phyloP scores from a whole-genome alignment of 768 basidiomycete genomes.

The Russula earlei region DNA sequence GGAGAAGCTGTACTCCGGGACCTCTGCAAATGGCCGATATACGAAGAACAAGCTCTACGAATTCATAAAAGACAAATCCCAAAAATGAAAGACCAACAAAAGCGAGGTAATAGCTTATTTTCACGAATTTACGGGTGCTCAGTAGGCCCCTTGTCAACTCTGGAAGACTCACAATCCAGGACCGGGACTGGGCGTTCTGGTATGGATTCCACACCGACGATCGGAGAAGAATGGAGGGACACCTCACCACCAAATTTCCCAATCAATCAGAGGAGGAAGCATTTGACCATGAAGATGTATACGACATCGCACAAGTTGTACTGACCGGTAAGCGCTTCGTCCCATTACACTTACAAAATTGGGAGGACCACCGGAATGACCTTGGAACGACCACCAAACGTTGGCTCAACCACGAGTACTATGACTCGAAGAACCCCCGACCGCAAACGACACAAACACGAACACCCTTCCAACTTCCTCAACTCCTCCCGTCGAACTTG shows the following conservation, averaged over 20 bases:
- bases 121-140: neutral
- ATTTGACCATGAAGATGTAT: neutral
- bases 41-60: neutral
- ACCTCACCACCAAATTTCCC: neutral
- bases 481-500: too few relatives aligned
- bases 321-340: neutral
- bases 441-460: neutral
- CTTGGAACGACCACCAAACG: fast-evolving
- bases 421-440: neutral
- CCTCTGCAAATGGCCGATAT: neutral
- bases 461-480: neutral
- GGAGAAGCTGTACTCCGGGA: fast-evolving
- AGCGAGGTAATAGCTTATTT: too few relatives aligned
- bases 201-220: neutral
- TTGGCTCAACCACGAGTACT: neutral
- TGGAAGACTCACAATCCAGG: neutral
- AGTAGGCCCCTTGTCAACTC: neutral
- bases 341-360: neutral
- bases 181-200: neutral
- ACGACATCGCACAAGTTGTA: neutral
- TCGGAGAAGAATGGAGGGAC: neutral
- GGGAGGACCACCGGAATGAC: neutral
- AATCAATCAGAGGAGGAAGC: neutral
- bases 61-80: neutral
- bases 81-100: neutral